Evolutionary conservation across 768 basidiomycete genomes (phyloP).

Genomic region (Russula dissimulans): DNA sequence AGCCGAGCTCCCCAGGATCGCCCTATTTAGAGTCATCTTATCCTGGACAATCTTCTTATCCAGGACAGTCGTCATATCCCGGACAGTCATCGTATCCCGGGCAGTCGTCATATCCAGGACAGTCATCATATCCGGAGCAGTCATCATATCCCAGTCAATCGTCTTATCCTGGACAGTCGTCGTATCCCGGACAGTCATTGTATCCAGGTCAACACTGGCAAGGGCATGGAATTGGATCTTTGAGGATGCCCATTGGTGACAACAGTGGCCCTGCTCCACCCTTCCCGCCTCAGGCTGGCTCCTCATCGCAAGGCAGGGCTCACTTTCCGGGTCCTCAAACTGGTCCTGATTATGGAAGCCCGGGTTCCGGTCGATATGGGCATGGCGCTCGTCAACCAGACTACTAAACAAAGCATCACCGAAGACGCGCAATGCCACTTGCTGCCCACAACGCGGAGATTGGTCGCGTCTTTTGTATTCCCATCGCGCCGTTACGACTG

Average conservation of each 20-base stretch:
- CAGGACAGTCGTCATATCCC: not conserved
- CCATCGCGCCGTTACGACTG: not conserved
- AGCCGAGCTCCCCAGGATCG: not conserved
- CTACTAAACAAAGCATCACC: not conserved
- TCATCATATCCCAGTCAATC: slow-evolving; percentile 2
- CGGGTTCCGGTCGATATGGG: not conserved
- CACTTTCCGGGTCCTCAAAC: slow-evolving; percentile 18
- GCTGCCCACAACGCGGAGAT: not conserved
- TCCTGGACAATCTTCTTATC: slow-evolving; percentile 12
- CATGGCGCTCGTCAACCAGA: slow-evolving; percentile 6
- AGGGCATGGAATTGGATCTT: not conserved
- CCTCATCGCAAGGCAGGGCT: not conserved
- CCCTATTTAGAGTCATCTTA: not conserved
- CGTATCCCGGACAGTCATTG: slow-evolving; percentile 8
- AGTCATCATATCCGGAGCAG: not conserved
- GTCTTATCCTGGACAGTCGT: not conserved
- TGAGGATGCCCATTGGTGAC: not conserved
- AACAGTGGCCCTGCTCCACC: slow-evolving; percentile 9
- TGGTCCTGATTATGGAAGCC: slow-evolving; percentile 7
- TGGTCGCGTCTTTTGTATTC: not conserved
- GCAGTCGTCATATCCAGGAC: slow-evolving; percentile 15
- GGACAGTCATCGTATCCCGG: slow-evolving; percentile 13
- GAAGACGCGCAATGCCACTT: not conserved
- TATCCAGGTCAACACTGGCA: slow-evolving; percentile 17
- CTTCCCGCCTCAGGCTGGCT: not conserved